A percentile compares a stretch with the other conserved stretches of the same genome.
Conservation (phyloP, 2,329 filamentous ascomycete genomes). For the Ceratocystis huliohia region DNA sequence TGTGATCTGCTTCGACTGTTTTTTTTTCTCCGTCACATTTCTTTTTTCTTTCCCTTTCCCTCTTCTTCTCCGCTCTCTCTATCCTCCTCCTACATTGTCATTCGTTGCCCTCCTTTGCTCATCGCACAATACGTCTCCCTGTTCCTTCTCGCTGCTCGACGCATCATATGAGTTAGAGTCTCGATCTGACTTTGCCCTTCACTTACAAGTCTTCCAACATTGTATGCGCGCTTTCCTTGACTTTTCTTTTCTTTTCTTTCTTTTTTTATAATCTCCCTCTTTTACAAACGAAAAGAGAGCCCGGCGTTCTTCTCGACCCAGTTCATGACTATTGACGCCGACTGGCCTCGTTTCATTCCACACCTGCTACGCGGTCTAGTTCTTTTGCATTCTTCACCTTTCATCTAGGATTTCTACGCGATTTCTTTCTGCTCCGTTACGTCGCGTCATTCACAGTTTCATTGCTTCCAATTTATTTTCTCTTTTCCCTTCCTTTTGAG, state of each 20-base stretch:
- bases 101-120: not conserved
- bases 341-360: slow-evolving; percentile 9
- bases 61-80: not conserved
- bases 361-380: not conserved
- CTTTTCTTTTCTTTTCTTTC: slow-evolving; percentile 15
- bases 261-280: too few relatives aligned
- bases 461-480: not conserved
- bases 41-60: not conserved
- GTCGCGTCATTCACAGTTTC: slow-evolving; percentile 9
- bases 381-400: slow-evolving; percentile 11
- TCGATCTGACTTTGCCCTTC: not conserved
- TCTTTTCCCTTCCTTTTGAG: not conserved
- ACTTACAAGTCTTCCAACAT: not conserved
- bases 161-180: not conserved
- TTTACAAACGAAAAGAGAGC: not conserved
- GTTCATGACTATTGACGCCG: not conserved
- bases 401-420: not conserved
- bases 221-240: not conserved
- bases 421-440: not conserved
- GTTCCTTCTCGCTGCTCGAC: not conserved
- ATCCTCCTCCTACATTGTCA: not conserved
- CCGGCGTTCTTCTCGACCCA: slow-evolving; percentile 1
- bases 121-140: not conserved
- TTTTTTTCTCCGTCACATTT: slow-evolving; percentile 10
- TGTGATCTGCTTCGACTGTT: slow-evolving; percentile 13